These are phyloP conservation scores for Blastocystis sp. DNA, from an alignment of 352 stramenopile species.

Conservation along the genomic window DNA sequence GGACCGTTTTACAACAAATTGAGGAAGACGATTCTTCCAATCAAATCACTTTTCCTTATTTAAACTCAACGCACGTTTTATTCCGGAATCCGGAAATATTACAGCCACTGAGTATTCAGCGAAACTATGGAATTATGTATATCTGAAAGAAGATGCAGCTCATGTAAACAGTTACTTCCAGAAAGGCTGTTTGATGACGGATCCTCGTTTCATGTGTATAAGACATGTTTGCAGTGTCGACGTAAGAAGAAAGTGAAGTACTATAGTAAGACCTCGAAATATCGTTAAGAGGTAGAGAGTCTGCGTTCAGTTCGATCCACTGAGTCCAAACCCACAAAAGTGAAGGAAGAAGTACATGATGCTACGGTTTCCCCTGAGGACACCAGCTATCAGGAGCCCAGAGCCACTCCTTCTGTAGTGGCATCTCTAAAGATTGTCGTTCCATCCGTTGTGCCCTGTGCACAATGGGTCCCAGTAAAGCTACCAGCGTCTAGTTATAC, in stretches of 20 bases:
- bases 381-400: too few relatives aligned
- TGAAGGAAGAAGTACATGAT: too few relatives aligned
- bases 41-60: background rate
- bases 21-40: background rate
- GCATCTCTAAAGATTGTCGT: too few relatives aligned
- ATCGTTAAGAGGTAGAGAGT: background rate
- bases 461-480: too few relatives aligned
- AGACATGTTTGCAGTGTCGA: constrained; percentile 24
- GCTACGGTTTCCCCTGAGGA: too few relatives aligned
- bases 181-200: background rate
- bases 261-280: background rate
- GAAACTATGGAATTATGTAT: background rate
- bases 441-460: too few relatives aligned
- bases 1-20: too few relatives aligned
- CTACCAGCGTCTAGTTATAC: too few relatives aligned
- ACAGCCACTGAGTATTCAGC: background rate
- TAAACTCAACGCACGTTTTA: background rate
- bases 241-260: constrained; percentile 31
- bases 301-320: background rate
- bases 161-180: constrained; percentile 5
- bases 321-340: background rate
- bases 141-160: constrained; percentile 5
- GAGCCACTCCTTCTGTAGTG: too few relatives aligned
- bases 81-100: background rate
- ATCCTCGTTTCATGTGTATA: background rate